These are phyloP conservation scores for Pseudonitzschia multiseries DNA, from an alignment of 108 stramenopile genomes.

Conservation along the genomic window DNA sequence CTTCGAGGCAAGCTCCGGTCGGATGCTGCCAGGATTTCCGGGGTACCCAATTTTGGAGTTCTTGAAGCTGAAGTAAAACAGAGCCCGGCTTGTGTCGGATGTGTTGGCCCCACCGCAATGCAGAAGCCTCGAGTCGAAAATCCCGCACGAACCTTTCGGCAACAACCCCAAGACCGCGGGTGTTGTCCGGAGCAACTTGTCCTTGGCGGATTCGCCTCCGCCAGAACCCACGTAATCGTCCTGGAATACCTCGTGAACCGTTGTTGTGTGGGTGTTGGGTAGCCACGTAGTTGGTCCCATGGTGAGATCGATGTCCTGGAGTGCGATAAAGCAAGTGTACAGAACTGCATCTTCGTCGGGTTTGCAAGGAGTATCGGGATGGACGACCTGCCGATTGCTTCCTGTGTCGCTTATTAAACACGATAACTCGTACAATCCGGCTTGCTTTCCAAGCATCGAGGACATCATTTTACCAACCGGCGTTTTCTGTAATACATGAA, in stretches of 20 bases:
- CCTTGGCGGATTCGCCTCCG: conserved; percentile 48
- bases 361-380: conserved; percentile 76
- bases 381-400: conserved; percentile 76
- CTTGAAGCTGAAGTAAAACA: conserved; percentile 82
- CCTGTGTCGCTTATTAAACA: conserved; percentile 76
- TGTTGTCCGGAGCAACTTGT: conserved; percentile 47
- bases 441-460: conserved; percentile 51
- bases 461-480: conserved; percentile 52
- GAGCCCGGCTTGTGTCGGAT: conserved; percentile 47
- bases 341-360: conserved; percentile 52
- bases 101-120: conserved; percentile 79
- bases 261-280: conserved; percentile 58
- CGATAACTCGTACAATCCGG: conserved; percentile 67
- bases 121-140: conserved; percentile 76
- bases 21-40: conserved; percentile 80
- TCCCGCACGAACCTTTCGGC: conserved; percentile 69
- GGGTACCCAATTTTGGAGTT: conserved; percentile 57
- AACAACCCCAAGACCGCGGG: conserved; percentile 65
- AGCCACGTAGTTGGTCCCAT: conserved; percentile 88
- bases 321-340: conserved; percentile 78
- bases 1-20: conserved; percentile 38
- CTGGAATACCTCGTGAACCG: conserved; percentile 57
- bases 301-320: conserved; percentile 70
- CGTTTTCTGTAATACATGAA: conserved; percentile 42
- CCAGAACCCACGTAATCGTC: conserved; percentile 26